Percentiles rank a stretch among this genome's conserved stretches.
Conservation (phyloP, 192 early-diverging fungal genomes). For the Linnemannia exigua region DNA sequence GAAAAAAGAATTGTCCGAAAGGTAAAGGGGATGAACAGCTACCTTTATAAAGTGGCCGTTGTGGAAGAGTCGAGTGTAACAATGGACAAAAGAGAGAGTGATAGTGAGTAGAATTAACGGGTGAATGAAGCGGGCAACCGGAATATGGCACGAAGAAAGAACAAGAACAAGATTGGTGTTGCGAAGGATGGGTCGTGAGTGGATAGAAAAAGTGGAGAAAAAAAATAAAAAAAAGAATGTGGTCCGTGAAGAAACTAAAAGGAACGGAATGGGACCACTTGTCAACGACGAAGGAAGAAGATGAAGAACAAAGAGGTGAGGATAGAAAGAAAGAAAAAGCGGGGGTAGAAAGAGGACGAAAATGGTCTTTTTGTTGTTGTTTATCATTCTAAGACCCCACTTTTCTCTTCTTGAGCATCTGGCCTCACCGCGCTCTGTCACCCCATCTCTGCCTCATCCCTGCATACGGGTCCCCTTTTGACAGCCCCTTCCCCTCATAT, state of each 20-base stretch:
- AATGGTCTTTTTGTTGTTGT: neutral
- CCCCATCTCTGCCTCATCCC: too few relatives aligned
- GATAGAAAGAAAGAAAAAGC: neutral
- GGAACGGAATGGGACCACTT: neutral
- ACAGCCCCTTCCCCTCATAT: neutral
- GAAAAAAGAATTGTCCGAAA: neutral
- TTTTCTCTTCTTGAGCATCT: neutral
- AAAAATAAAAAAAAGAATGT: conserved; percentile 1
- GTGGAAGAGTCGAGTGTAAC: neutral
- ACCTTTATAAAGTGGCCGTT: neutral
- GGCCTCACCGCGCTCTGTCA: too few relatives aligned
- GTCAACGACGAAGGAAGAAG: neutral
- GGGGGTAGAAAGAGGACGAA: neutral
- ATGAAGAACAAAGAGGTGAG: neutral
- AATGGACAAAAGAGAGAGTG: neutral
- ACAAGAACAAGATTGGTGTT: neutral
- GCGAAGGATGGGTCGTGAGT: neutral
- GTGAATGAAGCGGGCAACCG: neutral
- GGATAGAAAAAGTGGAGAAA: conserved; percentile 11
- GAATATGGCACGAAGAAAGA: neutral
- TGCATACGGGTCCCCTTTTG: neutral
- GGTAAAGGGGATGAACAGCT: neutral
- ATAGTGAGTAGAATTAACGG: neutral
- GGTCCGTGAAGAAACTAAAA: conserved; percentile 12
- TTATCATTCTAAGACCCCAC: neutral